Evolutionary conservation across 1,284 basidiomycete species (phyloP).

Genomic region (Leucoagaricus sp.): DNA sequence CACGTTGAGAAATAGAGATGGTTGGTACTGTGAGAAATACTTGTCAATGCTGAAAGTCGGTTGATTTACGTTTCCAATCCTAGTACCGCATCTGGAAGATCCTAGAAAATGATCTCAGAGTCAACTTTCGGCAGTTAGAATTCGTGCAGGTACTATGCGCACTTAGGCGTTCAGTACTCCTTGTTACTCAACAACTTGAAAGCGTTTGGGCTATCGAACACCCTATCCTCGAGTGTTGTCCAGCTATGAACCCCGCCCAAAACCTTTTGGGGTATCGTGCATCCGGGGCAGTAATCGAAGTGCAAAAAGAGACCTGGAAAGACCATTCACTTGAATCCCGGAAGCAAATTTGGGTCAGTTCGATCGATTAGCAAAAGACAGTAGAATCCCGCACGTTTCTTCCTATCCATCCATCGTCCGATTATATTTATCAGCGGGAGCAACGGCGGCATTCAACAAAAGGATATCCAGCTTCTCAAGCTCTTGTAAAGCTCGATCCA

Average conservation of each 20-base stretch:
- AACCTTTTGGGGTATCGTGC: slow-evolving; percentile 35
- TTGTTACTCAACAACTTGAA: slow-evolving; percentile 28
- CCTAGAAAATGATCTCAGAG: slow-evolving; percentile 9
- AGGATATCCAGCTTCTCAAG: slow-evolving; percentile 40
- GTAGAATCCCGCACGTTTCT: slow-evolving; percentile 30
- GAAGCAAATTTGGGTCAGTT: neutral
- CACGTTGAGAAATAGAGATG: slow-evolving; percentile 40
- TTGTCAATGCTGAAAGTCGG: neutral
- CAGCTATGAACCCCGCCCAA: slow-evolving; percentile 36
- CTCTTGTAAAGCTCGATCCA: slow-evolving; percentile 35
- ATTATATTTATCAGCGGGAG: slow-evolving; percentile 19
- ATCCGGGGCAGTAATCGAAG: slow-evolving; percentile 44
- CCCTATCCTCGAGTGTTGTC: slow-evolving; percentile 22
- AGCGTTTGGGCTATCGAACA: slow-evolving; percentile 26
- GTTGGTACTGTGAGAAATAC: neutral
- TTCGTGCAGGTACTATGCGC: neutral
- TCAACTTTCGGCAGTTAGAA: neutral
- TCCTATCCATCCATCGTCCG: slow-evolving; percentile 37
- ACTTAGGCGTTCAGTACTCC: slow-evolving; percentile 27
- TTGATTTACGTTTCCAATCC: slow-evolving; percentile 34
- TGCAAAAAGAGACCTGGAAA: slow-evolving; percentile 39
- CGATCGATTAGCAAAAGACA: neutral
- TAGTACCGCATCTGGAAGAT: slow-evolving; percentile 25
- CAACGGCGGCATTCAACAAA: slow-evolving; percentile 40
- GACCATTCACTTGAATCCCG: slow-evolving; percentile 43